Percentiles rank a stretch among this genome's conserved stretches.
Evolutionary conservation across 2,329 filamentous ascomycete species (phyloP).

Genomic region (Orbilia javanica): DNA sequence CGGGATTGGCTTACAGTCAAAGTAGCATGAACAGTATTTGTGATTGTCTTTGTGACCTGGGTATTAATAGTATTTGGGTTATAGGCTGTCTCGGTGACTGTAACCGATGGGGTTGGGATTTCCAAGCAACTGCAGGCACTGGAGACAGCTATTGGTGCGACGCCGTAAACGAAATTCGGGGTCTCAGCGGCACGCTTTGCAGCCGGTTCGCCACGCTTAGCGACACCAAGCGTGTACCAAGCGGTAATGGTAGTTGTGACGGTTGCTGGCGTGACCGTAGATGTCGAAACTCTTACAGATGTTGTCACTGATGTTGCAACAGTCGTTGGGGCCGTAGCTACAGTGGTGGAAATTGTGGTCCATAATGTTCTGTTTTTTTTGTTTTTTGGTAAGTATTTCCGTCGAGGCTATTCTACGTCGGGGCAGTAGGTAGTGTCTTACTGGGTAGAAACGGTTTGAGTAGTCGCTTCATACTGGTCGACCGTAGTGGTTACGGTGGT

Average conservation of each 20-base stretch:
- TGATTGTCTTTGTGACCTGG: slow-evolving; percentile 24
- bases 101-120: slow-evolving; percentile 8
- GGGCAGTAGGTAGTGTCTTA: neutral
- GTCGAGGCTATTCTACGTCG: neutral
- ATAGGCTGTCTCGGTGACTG: slow-evolving; percentile 5
- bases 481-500: slow-evolving; percentile 11
- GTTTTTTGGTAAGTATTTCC: too few species aligned
- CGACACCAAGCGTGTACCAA: slow-evolving; percentile 18
- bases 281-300: neutral
- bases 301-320: neutral
- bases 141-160: slow-evolving; percentile 1
- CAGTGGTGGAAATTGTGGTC: slow-evolving; percentile 14
- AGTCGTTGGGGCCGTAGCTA: slow-evolving; percentile 3
- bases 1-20: slow-evolving; percentile 19
- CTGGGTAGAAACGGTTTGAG: slow-evolving; percentile 12
- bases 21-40: slow-evolving; percentile 26
- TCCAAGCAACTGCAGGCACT: slow-evolving; percentile 32
- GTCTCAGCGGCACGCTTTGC: neutral
- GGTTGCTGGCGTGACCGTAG: slow-evolving; percentile 3
- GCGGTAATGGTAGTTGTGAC: slow-evolving; percentile 2
- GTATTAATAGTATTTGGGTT: slow-evolving; percentile 27
- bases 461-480: slow-evolving; percentile 20
- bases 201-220: slow-evolving; percentile 1
- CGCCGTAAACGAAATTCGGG: neutral
- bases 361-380: slow-evolving; percentile 11